Base-by-base conservation (phyloP, 306 rosid genomes). In the Begonia fuchsioides region DNA sequence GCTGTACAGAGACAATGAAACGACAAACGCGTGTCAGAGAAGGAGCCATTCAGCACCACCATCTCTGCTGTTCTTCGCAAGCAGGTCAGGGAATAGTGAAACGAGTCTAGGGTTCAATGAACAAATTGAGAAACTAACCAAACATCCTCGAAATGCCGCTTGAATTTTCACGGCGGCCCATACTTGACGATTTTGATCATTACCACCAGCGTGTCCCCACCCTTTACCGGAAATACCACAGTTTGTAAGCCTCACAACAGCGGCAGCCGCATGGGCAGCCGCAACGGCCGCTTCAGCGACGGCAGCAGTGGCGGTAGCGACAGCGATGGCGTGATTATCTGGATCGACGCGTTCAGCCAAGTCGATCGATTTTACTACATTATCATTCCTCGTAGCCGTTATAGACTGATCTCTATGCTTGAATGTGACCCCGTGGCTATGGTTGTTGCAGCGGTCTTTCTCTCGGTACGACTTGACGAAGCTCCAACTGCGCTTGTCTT, bases 151-250 rank as follows among this genome's bases (percentile, higher is more conserved):
- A 60, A 84, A 88, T 47, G 97, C 93, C 19, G 95, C 73, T 55
- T 88, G 97, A 59, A 88, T 88, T 67, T 61, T 81, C 26, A 76
- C 52, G 26, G 93, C 95, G 0, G 97, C 97, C 79, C 75, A 76
- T 43, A 72, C 79, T 26, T 73, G 72, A 0, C 75, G 77, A 47
- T 48, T 39, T 47, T 55, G 66, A 14, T 56, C 12, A 16, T 49
- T 35, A 0, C 57, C 62, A 15, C 39, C 16, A 14, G 13, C 63
- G 20, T 39, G n/a, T 41, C 19, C 38, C 19, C 58, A 5, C 48
- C 10, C 41, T 6, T 58, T 62, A 15, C 58, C 44, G 57, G 38
- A 17, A 15, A 74, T 59, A 3, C 60, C 70, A 9, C 65, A 43
- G 54, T 63, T 63, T 0, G 90, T 73, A 0, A 82, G 68, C 50